A percentile compares a stretch with the other conserved stretches of the same genome.
Conservation (phyloP, 768 basidiomycete species). For the Auriscalpium vulgare region DNA sequence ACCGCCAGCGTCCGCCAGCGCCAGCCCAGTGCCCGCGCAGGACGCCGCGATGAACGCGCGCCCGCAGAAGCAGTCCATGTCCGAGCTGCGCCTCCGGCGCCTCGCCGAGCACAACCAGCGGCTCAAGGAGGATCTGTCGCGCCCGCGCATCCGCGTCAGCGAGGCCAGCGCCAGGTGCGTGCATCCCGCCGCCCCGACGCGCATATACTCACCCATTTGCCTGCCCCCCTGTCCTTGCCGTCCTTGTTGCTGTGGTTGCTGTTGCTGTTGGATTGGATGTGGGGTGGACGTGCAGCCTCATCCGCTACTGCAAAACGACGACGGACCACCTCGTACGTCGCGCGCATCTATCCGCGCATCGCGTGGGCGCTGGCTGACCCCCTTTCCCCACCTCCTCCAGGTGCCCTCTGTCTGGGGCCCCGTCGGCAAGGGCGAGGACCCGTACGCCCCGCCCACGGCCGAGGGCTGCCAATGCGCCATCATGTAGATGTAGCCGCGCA, state of each 20-base stretch:
- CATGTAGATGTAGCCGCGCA: neutral
- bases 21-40: neutral
- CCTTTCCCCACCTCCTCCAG: conserved; percentile 28
- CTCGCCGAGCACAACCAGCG: conserved; percentile 70
- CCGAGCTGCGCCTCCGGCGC: conserved; percentile 74
- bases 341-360: neutral
- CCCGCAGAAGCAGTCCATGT: conserved; percentile 89
- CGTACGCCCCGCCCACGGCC: conserved; percentile 67
- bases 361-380: neutral
- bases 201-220: too few relatives aligned
- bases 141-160: conserved; percentile 64
- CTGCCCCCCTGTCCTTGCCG: too few relatives aligned
- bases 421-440: conserved; percentile 86
- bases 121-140: conserved; percentile 60
- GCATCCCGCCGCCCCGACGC: neutral
- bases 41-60: conserved; percentile 52
- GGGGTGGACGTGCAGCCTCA: conserved; percentile 38
- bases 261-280: too few relatives aligned
- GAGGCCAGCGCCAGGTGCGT: conserved; percentile 62
- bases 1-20: neutral
- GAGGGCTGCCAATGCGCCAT: conserved; percentile 32
- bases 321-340: conserved; percentile 56
- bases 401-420: conserved; percentile 97
- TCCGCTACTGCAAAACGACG: conserved; percentile 67
- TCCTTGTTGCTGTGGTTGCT: too few relatives aligned